Conservation (phyloP, 441 rosid genomes). For the Erysimum cheiri region DNA sequence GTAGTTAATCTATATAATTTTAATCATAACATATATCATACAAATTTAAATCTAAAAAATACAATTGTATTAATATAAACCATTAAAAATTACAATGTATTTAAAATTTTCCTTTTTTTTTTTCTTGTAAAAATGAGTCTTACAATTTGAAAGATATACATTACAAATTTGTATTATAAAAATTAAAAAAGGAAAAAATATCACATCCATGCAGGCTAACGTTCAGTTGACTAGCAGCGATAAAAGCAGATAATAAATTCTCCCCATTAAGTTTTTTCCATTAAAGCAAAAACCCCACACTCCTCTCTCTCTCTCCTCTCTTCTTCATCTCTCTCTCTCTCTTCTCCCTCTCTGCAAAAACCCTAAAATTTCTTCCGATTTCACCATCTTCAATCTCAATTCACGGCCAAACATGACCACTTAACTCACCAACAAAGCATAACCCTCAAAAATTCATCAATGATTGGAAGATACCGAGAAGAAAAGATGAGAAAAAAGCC, state of each 20-base stretch:
- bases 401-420: constrained; percentile 27
- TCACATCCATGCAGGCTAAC: constrained; percentile 74
- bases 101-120: no score
- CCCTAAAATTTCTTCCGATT: constrained; percentile 53
- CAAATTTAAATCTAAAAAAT: no score
- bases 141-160: no score
- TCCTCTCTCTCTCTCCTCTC: constrained; percentile 10
- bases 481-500: constrained; percentile 5
- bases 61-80: no score
- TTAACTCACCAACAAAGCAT: neutral
- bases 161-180: neutral
- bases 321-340: constrained; percentile 12
- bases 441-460: neutral
- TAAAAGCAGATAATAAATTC: constrained; percentile 48
- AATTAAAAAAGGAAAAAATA: neutral
- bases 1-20: no score
- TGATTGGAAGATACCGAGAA: neutral
- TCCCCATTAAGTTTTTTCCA: constrained; percentile 33
- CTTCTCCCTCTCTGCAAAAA: constrained; percentile 40
- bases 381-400: constrained; percentile 27
- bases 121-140: no score
- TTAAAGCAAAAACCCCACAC: constrained; percentile 40
- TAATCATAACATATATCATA: no score
- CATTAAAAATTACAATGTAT: no score
- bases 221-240: constrained; percentile 68